Conservation (phyloP, 371 early-diverging fungal genomes). For the Mycotypha africana region DNA sequence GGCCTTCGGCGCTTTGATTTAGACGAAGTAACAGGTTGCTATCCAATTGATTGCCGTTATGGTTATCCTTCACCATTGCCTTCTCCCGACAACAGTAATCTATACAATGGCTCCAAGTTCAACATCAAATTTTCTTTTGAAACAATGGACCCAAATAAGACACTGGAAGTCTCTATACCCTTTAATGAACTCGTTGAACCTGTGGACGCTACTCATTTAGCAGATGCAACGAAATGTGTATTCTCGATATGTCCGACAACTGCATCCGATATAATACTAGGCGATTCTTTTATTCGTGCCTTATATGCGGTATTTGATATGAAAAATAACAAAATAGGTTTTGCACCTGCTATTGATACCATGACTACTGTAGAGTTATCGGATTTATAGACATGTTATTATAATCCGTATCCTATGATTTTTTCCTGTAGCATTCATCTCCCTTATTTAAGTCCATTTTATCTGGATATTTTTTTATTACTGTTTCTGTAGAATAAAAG, state of each 20-base stretch:
- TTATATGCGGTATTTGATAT: slow-evolving; percentile 31
- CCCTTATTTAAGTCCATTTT: too few species aligned
- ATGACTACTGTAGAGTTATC: background rate
- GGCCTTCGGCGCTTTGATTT: background rate
- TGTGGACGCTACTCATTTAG: slow-evolving; percentile 2
- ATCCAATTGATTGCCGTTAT: slow-evolving; percentile 11
- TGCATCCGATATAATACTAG: slow-evolving; percentile 16
- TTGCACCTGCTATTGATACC: slow-evolving; percentile 1
- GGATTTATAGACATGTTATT: too few species aligned
- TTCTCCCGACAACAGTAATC: background rate
- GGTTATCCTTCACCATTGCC: slow-evolving; percentile 10
- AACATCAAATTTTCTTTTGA: background rate
- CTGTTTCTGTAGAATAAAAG: too few species aligned
- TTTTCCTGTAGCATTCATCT: too few species aligned
- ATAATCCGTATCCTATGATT: too few species aligned
- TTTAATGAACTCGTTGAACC: slow-evolving; percentile 20
- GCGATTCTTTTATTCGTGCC: slow-evolving; percentile 22
- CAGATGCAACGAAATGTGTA: slow-evolving; percentile 13
- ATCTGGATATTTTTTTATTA: too few species aligned
- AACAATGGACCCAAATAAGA: background rate
- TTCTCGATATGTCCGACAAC: slow-evolving; percentile 23
- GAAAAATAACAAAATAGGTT: slow-evolving; percentile 1
- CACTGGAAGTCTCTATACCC: slow-evolving; percentile 1
- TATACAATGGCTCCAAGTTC: background rate
- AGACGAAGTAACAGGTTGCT: slow-evolving; percentile 19